These are phyloP conservation scores for Fennellomyces sp. DNA, from an alignment of 371 early-diverging fungal genomes.

Conservation along the genomic window DNA sequence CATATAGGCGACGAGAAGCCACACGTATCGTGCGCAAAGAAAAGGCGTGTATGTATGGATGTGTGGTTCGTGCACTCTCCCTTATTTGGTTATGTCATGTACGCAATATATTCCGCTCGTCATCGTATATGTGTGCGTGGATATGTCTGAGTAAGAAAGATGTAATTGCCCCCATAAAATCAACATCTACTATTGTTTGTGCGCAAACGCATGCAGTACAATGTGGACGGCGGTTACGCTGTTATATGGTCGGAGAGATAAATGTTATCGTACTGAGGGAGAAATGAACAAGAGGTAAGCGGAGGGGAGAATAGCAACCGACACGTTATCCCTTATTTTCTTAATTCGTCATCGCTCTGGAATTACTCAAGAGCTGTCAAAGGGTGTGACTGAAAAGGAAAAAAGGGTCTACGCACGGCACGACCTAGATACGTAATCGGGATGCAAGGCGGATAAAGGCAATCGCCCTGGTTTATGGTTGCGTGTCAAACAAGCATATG, in stretches of 20 bases:
- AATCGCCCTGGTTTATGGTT: neutral
- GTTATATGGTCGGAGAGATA: too few species aligned
- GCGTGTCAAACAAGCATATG: neutral
- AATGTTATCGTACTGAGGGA: too few species aligned
- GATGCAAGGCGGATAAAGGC: neutral
- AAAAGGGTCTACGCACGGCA: neutral
- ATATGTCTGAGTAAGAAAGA: neutral
- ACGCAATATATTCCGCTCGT: neutral
- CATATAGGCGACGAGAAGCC: neutral
- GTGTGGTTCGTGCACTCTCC: conserved; percentile 14
- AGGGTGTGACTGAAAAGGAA: neutral
- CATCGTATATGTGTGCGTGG: neutral
- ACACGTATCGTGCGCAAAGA: too few species aligned
- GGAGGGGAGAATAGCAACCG: neutral
- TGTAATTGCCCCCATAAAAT: neutral
- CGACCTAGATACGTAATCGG: neutral
- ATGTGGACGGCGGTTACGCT: neutral
- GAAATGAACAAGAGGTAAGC: neutral
- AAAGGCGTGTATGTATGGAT: neutral
- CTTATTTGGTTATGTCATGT: neutral
- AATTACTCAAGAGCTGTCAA: neutral
- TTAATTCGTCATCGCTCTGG: neutral
- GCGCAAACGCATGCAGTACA: conserved; percentile 8
- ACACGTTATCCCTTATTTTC: neutral
- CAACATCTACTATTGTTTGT: conserved; percentile 3